A percentile compares a stretch with the other conserved stretches of the same genome.
Evolutionary conservation across 345 rosid species (phyloP).

Genomic region (Salix exigua): DNA sequence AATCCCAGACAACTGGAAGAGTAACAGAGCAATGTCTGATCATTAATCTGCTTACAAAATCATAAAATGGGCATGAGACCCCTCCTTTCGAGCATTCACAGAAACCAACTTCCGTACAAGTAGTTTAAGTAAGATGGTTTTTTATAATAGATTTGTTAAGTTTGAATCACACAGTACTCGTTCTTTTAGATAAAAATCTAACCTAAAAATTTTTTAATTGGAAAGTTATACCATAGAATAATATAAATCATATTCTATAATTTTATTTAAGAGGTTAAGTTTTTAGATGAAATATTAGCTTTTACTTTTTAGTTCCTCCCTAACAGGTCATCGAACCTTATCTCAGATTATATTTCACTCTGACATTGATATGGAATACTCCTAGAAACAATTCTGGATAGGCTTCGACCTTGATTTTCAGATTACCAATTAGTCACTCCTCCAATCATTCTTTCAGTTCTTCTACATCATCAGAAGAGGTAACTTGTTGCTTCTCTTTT

Average conservation of each 20-base stretch:
- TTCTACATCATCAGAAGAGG: not conserved
- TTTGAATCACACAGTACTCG: no score
- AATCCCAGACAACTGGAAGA: not conserved
- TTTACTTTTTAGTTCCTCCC: not conserved
- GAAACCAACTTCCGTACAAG: not conserved
- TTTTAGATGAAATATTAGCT: no score
- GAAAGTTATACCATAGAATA: no score
- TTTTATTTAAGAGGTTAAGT: accelerated
- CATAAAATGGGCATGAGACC: not conserved
- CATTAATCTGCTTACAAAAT: not conserved
- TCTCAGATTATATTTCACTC: not conserved
- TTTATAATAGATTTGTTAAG: no score
- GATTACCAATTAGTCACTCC: not conserved
- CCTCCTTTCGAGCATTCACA: not conserved
- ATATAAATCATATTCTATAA: no score
- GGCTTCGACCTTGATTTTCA: not conserved
- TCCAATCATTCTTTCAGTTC: not conserved
- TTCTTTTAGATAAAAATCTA: no score
- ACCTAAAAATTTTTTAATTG: no score
- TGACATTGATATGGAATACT: not conserved
- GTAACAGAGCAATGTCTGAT: not conserved
- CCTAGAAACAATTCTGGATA: not conserved
- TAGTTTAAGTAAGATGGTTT: not conserved
- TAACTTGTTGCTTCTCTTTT: no score
- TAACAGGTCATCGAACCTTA: not conserved